Percentiles rank a stretch among this genome's conserved stretches.
phyloP scores from a whole-genome alignment of 306 rosid species.

The Crotalaria pallida region DNA sequence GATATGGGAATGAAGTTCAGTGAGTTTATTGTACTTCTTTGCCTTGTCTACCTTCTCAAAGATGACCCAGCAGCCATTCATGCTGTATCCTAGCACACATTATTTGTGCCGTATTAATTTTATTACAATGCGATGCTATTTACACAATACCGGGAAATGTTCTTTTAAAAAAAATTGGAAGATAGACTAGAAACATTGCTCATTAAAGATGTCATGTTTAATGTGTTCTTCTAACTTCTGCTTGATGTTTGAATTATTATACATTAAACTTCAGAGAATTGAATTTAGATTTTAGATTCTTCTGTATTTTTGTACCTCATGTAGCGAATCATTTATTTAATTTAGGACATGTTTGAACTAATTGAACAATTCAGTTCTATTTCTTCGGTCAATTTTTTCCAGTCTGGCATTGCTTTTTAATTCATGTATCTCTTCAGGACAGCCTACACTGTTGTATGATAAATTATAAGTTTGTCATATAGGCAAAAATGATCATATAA shows the following conservation, averaged over 20 bases:
- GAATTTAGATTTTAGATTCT: not conserved
- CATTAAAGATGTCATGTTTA: not conserved
- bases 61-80: constrained; percentile 46
- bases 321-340: not conserved
- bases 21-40: constrained; percentile 91
- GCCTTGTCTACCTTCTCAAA: constrained; percentile 79
- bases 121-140: constrained; percentile 4
- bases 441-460: not conserved
- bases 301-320: not conserved
- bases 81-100: constrained; percentile 49
- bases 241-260: constrained; percentile 18
- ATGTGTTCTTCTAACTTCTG: not conserved
- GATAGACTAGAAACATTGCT: not conserved
- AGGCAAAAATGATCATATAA: not conserved
- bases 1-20: constrained; percentile 71
- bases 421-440: constrained; percentile 14
- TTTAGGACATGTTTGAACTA: not conserved
- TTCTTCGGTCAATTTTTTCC: not conserved
- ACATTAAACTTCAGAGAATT: not conserved
- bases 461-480: not conserved
- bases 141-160: not conserved
- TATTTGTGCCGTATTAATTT: constrained; percentile 1
- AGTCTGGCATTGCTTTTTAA: not conserved
- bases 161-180: constrained; percentile 1
- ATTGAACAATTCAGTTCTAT: not conserved